These are phyloP conservation scores for Eremothecium sinecaudum DNA, from an alignment of 1,139 yeast species.

Conservation along the genomic window DNA sequence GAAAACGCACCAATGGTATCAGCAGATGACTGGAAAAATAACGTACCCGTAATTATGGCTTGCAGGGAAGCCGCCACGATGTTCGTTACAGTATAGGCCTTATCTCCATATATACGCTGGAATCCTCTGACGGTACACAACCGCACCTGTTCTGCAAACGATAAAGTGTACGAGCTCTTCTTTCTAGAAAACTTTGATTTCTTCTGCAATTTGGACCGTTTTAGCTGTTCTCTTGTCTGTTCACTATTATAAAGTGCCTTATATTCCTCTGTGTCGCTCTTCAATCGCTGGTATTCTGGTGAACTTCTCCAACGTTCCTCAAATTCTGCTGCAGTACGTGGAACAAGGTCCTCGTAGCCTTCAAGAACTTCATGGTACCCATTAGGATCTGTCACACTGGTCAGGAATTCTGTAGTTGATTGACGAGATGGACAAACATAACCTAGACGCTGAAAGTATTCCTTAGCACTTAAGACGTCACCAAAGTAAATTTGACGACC, in stretches of 20 bases:
- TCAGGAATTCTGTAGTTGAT: constrained; percentile 50
- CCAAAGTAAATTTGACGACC: constrained; percentile 42
- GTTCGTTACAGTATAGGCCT: constrained; percentile 40
- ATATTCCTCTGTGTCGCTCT: constrained; percentile 39
- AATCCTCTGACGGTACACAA: constrained; percentile 42
- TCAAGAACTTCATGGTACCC: constrained; percentile 28
- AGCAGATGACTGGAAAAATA: constrained; percentile 37
- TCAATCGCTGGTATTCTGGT: constrained; percentile 37
- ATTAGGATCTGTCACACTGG: constrained; percentile 51
- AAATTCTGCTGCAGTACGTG: constrained; percentile 61
- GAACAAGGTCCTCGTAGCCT: constrained; percentile 54
- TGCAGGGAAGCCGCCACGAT: constrained; percentile 41
- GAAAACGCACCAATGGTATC: constrained; percentile 45
- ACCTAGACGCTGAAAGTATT: constrained; percentile 41
- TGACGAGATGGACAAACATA: constrained; percentile 47
- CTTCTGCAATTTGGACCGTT: constrained; percentile 36
- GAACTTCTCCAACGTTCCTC: constrained; percentile 58
- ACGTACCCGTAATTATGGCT: constrained; percentile 42
- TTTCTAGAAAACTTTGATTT: constrained; percentile 33
- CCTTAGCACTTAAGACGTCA: constrained; percentile 35
- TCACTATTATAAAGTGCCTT: constrained; percentile 35
- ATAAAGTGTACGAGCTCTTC: constrained; percentile 40
- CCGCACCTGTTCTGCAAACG: constrained; percentile 39
- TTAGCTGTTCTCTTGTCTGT: constrained; percentile 32
- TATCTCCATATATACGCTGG: constrained; percentile 44